Evolutionary conservation across 2,329 filamentous ascomycete genomes (phyloP), one percentile per base, ranked within the genome.

Genomic region (Cladosporium sp.): DNA sequence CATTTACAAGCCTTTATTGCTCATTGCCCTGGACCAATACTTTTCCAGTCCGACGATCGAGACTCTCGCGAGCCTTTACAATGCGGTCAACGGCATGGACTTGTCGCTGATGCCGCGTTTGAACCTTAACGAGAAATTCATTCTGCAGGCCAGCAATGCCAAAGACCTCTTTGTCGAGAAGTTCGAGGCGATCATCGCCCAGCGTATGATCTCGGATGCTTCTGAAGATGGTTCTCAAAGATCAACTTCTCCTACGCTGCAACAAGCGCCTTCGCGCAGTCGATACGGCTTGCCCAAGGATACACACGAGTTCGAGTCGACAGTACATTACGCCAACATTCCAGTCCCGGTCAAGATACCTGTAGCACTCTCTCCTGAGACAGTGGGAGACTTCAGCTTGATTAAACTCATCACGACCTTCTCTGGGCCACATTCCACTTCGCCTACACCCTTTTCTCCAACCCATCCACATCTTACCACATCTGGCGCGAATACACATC

Each of bases 161-260:
- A 95, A 95, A 66, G 93, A 99, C 66, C 82, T 99, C 61, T 99
- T 99, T 64, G 82, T 96, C 27, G 93, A 99, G 66, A 99, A 97
- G 66, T 99, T 99, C 61, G 90, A 96, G 69, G 84, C 86, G 56
- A 95, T 97, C 84, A 87, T 96, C 50, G 82, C 91, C 58, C 88
- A 88, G 70, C 83, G 89, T 37, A 83, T 89, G 68, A 79, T 79
- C 11, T 83, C 89, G 56, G 73, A 73, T n/a, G 56, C 34, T 13
- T 47, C 42, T 13, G 42, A 45, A 8, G 13, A 43, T 19, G 34
- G 62, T 65, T 51, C 54, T 62, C 56, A 57, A 64, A 1, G 48
- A 60, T 34, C 55, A 4, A 42, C 38, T 1, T 52, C 50, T 12
- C 50, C 50, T n/a, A 55, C 24, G 45, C 52, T 17, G 44, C 56